Evolutionary conservation across 805 yeast species (phyloP).

Genomic region (Cyberlindnera galapagoensis): DNA sequence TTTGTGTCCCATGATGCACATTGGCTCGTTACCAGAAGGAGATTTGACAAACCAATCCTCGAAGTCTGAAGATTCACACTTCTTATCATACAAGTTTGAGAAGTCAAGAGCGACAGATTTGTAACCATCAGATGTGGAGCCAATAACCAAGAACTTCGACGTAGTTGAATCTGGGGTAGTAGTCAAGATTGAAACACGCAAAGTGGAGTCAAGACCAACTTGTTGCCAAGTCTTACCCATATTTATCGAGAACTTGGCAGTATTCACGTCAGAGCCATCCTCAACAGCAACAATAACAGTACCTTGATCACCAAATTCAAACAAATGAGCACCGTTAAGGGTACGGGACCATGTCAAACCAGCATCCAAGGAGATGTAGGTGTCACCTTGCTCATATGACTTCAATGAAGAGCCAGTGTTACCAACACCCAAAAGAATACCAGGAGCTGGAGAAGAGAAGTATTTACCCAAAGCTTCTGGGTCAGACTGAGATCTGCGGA

Average conservation of each 20-base stretch:
- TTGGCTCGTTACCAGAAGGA: conserved; percentile 22
- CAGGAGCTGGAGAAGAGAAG: conserved; percentile 38
- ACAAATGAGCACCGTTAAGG: conserved; percentile 44
- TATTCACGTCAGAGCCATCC: conserved; percentile 27
- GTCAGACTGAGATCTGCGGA: conserved; percentile 22
- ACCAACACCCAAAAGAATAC: conserved; percentile 39
- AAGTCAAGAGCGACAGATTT: conserved; percentile 43
- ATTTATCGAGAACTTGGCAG: conserved; percentile 53
- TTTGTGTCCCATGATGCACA: conserved; percentile 64
- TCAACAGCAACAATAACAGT: conserved; percentile 64
- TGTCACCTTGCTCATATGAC: conserved; percentile 29
- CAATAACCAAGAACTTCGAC: conserved; percentile 46
- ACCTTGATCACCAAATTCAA: conserved; percentile 73
- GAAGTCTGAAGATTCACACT: conserved; percentile 41
- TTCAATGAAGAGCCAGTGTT: conserved; percentile 25
- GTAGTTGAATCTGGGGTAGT: conserved; percentile 72
- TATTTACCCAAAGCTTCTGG: conserved; percentile 24
- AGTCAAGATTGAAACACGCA: conserved; percentile 37
- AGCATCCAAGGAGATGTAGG: conserved; percentile 70
- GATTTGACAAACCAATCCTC: conserved; percentile 58
- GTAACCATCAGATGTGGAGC: conserved; percentile 24
- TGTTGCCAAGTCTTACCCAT: conserved; percentile 66
- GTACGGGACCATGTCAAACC: conserved; percentile 66
- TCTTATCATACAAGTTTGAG: conserved; percentile 41
- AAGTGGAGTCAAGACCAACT: conserved; percentile 36